Conservation (phyloP, 164 flowering plant species). For the Umbilicus rupestris region DNA sequence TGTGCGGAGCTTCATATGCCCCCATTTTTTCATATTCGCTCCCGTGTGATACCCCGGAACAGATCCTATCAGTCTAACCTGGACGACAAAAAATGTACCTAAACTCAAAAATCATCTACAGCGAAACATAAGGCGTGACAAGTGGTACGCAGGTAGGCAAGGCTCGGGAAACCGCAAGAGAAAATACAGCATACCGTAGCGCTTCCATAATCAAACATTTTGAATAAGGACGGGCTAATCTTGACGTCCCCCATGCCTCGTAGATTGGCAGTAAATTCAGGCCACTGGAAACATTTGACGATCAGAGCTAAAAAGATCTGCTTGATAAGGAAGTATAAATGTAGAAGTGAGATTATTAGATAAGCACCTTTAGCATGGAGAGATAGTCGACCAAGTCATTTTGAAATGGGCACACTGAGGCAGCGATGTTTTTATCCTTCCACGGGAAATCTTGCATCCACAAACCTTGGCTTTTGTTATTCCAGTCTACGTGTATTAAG, state of each 20-base stretch:
- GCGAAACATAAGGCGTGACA: no score
- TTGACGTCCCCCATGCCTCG: conserved; percentile 50
- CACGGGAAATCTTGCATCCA: conserved; percentile 99
- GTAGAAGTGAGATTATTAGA: background rate
- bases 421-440: conserved; percentile 48
- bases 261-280: conserved; percentile 51
- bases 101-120: background rate
- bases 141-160: no score
- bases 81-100: background rate
- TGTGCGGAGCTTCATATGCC: conserved; percentile 86
- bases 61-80: conserved; percentile 74
- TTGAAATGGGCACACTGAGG: conserved; percentile 60
- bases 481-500: conserved; percentile 93
- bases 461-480: conserved; percentile 95
- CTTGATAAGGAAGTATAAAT: background rate
- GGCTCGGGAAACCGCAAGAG: no score
- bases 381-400: conserved; percentile 85
- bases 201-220: conserved; percentile 70
- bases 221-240: conserved; percentile 68
- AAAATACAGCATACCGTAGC: conserved; percentile 51
- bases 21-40: conserved; percentile 76
- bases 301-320: no score
- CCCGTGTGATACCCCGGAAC: conserved; percentile 97
- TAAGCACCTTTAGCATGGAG: conserved; percentile 58
- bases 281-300: conserved; percentile 55